Conservation (phyloP, 352 stramenopile species). For the Plasmopara halstedii region DNA sequence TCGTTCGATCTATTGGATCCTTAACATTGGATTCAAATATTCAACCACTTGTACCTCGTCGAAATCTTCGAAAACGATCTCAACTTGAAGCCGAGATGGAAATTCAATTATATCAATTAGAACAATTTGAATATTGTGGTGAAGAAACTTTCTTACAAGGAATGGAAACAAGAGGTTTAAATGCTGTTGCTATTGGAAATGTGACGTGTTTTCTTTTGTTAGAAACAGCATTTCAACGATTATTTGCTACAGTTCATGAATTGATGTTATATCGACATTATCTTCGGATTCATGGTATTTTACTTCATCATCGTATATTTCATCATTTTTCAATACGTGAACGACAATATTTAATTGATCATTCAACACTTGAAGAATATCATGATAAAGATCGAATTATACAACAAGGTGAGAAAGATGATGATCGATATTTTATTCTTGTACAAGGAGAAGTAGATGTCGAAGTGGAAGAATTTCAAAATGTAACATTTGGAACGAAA, state of each 20-base stretch:
- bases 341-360: constrained; percentile 34
- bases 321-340: constrained; percentile 31
- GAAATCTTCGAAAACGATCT: constrained; percentile 23
- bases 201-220: constrained; percentile 46
- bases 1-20: constrained; percentile 4
- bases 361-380: constrained; percentile 39
- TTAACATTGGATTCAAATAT: constrained; percentile 9
- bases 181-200: constrained; percentile 44
- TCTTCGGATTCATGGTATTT: constrained; percentile 39
- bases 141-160: constrained; percentile 43
- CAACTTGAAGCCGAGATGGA: constrained; percentile 42
- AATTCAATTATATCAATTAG: constrained; percentile 42
- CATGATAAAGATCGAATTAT: constrained; percentile 38
- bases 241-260: constrained; percentile 44
- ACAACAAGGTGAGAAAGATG: constrained; percentile 43
- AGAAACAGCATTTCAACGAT: constrained; percentile 26
- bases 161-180: constrained; percentile 20
- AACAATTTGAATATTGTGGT: constrained; percentile 62
- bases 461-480: constrained; percentile 25
- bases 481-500: not conserved
- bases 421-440: constrained; percentile 65
- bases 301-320: constrained; percentile 63
- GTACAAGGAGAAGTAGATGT: constrained; percentile 51
- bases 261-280: constrained; percentile 54
- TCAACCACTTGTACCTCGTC: constrained; percentile 1